phyloP scores from a whole-genome alignment of 192 early-diverging fungal species.

The Diversispora eburnea region DNA sequence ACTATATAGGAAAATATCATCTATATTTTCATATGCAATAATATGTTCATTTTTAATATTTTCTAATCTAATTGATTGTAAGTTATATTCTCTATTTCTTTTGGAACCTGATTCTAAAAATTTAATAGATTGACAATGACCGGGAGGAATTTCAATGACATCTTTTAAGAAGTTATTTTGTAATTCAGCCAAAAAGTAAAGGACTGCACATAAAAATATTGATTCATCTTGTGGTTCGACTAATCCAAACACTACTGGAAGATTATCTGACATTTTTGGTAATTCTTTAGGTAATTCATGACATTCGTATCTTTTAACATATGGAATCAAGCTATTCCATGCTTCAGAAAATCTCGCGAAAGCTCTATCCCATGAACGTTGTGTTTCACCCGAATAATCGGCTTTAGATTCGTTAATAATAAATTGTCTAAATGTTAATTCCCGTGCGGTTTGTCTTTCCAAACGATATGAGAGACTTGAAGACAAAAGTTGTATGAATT shows the following conservation, averaged over 20 bases:
- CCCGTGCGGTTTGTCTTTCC: not conserved
- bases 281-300: not conserved
- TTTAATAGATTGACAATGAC: not conserved
- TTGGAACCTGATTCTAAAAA: not conserved
- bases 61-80: constrained; percentile 14
- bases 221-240: constrained; percentile 3
- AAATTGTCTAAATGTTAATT: constrained; percentile 16
- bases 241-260: constrained; percentile 4
- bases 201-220: constrained; percentile 13
- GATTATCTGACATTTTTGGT: not conserved
- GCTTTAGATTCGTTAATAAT: not conserved
- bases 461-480: constrained; percentile 9
- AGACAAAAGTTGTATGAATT: constrained; percentile 17
- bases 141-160: not conserved
- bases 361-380: not conserved
- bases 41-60: not conserved
- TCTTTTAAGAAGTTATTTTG: constrained; percentile 30
- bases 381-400: not conserved
- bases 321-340: constrained; percentile 20
- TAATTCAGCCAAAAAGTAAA: constrained; percentile 22
- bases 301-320: constrained; percentile 28
- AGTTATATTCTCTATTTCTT: not conserved
- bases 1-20: constrained; percentile 13
- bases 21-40: constrained; percentile 21
- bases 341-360: constrained; percentile 19